Evolutionary conservation across 2,329 filamentous ascomycete genomes (phyloP), one percentile per base, ranked within the genome.

Genomic region (Clonostachys chloroleuca): DNA sequence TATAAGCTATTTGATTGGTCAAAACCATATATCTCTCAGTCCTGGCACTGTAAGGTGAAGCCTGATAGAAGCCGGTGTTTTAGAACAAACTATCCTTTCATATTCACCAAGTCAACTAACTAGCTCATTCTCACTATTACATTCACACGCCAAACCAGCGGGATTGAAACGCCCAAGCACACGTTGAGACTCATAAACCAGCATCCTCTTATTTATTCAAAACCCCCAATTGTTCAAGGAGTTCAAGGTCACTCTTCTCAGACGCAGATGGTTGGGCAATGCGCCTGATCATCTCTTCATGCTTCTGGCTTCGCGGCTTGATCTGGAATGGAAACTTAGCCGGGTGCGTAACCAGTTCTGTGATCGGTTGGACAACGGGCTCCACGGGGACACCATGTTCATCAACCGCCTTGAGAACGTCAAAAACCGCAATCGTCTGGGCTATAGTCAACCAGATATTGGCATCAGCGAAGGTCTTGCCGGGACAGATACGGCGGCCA

Each of bases 361-460:
- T 44, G 35, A 13, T 40, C 6, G n/a, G 12, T 13, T 41, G 18
- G 7, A 45, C 13, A 5, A 47, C 47, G n/a, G 46, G 43, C 33
- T 43, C 47, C 39, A 34, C 18, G 17, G 47, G 49, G 6, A 42
- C 36, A 2, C 63, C 63, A 17, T 45, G 16, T 0, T 65, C 65
- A 36, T 66, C 58, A 36, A 66, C 61, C 3, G 64, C 51, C 45
- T 68, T 68, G 10, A 40, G 48, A 9, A 75, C 60, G 6, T 64
- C 59, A 47, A 77, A 75, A 0, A 67, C 66, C 0, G 71, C 59
- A 12, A 78, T 57, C 0, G 63, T 58, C 42, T 70, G 68, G 2
- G 63, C 70, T 24, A 55, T 46, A 37, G 48, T 55, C 30, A 56
- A 45, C 34, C 37, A 57, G 5, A 57, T 18, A 20, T 47, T 49